Evolutionary conservation across 306 rosid species (phyloP).

Genomic region (Aeschynomene evenia): DNA sequence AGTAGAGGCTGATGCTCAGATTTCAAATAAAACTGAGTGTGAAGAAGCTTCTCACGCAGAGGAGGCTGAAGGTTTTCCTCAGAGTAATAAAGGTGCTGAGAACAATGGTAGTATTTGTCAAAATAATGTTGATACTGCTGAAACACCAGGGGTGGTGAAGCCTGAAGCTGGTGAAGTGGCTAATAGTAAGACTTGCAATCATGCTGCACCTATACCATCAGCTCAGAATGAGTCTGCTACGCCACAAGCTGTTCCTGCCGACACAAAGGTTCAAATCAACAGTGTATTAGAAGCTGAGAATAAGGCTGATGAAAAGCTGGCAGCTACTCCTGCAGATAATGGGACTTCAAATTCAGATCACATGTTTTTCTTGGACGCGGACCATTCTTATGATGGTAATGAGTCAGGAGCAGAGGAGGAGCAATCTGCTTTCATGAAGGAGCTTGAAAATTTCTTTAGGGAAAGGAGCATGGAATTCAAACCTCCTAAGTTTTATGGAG

Average conservation of each 20-base stretch:
- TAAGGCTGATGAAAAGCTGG: slow-evolving; percentile 48
- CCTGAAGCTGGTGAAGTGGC: slow-evolving; percentile 46
- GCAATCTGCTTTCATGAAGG: slow-evolving; percentile 83
- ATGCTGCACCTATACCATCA: slow-evolving; percentile 30
- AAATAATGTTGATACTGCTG: slow-evolving; percentile 31
- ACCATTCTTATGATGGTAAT: slow-evolving; percentile 61
- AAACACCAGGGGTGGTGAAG: slow-evolving; percentile 41
- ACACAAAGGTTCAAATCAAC: slow-evolving; percentile 35
- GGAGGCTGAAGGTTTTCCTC: slow-evolving; percentile 37
- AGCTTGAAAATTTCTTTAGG: slow-evolving; percentile 81
- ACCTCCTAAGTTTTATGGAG: slow-evolving; percentile 97
- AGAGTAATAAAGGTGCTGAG: slow-evolving; percentile 20
- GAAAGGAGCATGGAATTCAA: slow-evolving; percentile 93
- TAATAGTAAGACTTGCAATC: slow-evolving; percentile 28
- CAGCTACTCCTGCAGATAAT: slow-evolving; percentile 46
- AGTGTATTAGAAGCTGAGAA: slow-evolving; percentile 38
- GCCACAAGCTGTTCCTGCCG: slow-evolving; percentile 42
- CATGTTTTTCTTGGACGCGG: slow-evolving; percentile 55
- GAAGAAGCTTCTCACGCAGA: slow-evolving; percentile 34
- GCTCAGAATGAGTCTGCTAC: slow-evolving; percentile 36
- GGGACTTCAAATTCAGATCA: slow-evolving; percentile 53
- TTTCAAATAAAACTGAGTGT: slow-evolving; percentile 34
- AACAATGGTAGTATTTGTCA: slow-evolving; percentile 13
- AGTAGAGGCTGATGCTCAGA: slow-evolving; percentile 27
- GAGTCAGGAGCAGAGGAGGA: slow-evolving; percentile 94